Evolutionary conservation across 2,329 filamentous ascomycete genomes (phyloP).

Genomic region (Ophiostoma perfectum): DNA sequence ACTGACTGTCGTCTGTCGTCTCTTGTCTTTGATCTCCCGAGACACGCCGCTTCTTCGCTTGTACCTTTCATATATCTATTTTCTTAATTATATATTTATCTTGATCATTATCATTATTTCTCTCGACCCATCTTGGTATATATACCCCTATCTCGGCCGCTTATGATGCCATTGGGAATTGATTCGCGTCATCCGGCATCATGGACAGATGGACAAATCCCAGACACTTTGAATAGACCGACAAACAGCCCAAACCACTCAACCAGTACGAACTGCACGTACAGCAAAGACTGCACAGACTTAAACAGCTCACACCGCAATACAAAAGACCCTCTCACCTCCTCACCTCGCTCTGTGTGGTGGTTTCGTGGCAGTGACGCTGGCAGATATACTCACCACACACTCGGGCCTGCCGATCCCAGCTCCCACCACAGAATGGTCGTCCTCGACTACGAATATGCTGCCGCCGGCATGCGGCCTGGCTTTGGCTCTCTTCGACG

Average conservation of each 20-base stretch:
- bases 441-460: slow-evolving; percentile 15
- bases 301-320: background rate
- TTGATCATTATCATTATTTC: too few species aligned
- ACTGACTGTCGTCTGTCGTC: background rate
- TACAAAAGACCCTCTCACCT: background rate
- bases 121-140: background rate
- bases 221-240: background rate
- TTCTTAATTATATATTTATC: background rate
- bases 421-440: slow-evolving; percentile 12
- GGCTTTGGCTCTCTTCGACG: slow-evolving; percentile 16
- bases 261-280: background rate
- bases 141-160: background rate
- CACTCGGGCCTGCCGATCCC: background rate
- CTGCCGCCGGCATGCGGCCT: slow-evolving; percentile 21
- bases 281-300: background rate
- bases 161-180: slow-evolving; percentile 23
- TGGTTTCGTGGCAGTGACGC: background rate
- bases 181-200: slow-evolving; percentile 22
- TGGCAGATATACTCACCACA: background rate
- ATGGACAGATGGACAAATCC: slow-evolving; percentile 9
- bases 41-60: background rate
- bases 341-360: background rate
- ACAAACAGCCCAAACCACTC: background rate
- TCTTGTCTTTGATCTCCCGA: background rate
- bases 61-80: background rate